Evolutionary conservation across 495 filamentous ascomycete species (phyloP).

Genomic region (Aspergillus taichungensis): DNA sequence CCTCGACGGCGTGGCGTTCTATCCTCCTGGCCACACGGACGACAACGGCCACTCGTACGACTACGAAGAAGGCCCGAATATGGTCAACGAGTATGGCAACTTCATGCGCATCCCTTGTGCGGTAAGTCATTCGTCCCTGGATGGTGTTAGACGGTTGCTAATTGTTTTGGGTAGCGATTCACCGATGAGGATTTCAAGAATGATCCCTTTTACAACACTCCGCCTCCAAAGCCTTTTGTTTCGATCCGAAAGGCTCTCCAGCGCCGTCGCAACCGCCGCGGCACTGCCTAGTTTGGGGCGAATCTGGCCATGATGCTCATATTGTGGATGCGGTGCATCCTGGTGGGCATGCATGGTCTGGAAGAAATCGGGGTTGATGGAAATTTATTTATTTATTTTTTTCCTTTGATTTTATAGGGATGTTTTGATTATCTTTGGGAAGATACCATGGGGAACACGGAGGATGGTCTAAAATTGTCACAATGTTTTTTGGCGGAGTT

Average conservation of each 20-base stretch:
- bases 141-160: not conserved
- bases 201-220: slow-evolving; percentile 37
- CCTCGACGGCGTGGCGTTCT: slow-evolving; percentile 69
- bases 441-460: too few relatives aligned
- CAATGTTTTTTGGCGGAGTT: too few relatives aligned
- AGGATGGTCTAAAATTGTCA: too few relatives aligned
- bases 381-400: too few relatives aligned
- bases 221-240: slow-evolving; percentile 24
- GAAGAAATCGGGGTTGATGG: too few relatives aligned
- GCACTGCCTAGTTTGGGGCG: slow-evolving; percentile 9
- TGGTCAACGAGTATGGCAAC: slow-evolving; percentile 59
- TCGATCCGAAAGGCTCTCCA: slow-evolving; percentile 25
- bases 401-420: too few relatives aligned
- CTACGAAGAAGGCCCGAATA: slow-evolving; percentile 79
- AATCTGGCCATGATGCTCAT: too few relatives aligned
- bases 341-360: too few relatives aligned
- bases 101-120: slow-evolving; percentile 28
- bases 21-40: slow-evolving; percentile 64
- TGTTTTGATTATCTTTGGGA: too few relatives aligned
- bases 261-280: slow-evolving; percentile 25
- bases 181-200: slow-evolving; percentile 41
- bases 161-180: slow-evolving; percentile 24
- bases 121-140: slow-evolving; percentile 15
- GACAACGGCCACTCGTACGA: slow-evolving; percentile 56
- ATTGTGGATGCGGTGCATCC: too few relatives aligned